Evolutionary conservation across 2,329 filamentous ascomycete species (phyloP).

Genomic region (Neurospora sp.): DNA sequence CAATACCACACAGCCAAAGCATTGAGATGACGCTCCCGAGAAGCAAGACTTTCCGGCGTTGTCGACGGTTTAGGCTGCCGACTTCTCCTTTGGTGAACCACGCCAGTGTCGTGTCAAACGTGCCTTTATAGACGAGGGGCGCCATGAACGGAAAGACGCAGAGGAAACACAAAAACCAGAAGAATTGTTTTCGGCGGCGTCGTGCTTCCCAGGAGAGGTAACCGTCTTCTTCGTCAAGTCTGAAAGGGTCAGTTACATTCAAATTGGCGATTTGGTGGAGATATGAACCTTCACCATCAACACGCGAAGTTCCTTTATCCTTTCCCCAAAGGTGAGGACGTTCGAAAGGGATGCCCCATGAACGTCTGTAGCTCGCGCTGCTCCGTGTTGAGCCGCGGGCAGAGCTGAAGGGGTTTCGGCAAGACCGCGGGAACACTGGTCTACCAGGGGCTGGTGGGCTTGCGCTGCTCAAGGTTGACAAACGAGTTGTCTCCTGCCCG

Average conservation of each 20-base stretch:
- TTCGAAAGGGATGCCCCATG: background rate
- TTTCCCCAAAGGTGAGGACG: background rate
- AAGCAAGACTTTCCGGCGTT: constrained; percentile 6
- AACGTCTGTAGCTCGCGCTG: constrained; percentile 1
- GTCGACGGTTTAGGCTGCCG: constrained; percentile 7
- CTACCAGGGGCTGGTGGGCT: constrained; percentile 2
- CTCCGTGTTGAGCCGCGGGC: constrained; percentile 5
- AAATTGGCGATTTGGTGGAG: constrained; percentile 9
- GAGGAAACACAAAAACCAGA: constrained; percentile 29
- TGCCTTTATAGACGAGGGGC: constrained; percentile 33
- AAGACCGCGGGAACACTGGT: constrained; percentile 4
- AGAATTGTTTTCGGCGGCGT: constrained; percentile 21
- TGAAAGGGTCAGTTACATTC: constrained; percentile 11
- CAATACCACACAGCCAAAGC: constrained; percentile 6
- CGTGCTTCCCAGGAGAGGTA: constrained; percentile 22
- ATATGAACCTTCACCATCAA: background rate
- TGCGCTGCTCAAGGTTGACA: constrained; percentile 5
- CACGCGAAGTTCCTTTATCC: constrained; percentile 3
- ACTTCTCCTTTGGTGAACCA: constrained; percentile 39
- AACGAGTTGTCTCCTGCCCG: background rate
- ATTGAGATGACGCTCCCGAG: constrained; percentile 1
- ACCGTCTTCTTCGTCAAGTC: constrained; percentile 7
- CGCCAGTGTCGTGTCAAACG: constrained; percentile 34
- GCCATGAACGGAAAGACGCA: constrained; percentile 39
- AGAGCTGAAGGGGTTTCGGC: constrained; percentile 7